Percentiles rank a stretch among this genome's conserved stretches.
Conservation (phyloP, 352 stramenopile genomes). For the Blastocystis sp. region DNA sequence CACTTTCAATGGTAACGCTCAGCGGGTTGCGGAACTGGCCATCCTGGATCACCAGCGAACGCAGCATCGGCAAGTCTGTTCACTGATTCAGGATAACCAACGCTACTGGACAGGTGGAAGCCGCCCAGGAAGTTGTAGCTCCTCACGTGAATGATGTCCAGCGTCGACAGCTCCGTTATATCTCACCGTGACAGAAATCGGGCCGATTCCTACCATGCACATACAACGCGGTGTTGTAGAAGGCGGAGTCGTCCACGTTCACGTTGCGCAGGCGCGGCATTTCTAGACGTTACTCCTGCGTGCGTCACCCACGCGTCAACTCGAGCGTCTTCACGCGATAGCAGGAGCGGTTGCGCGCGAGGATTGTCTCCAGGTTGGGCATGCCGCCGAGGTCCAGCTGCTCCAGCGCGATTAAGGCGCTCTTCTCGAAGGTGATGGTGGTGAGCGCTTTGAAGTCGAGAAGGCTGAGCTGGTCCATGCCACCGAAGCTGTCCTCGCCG, state of each 20-base stretch:
- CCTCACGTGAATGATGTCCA: not conserved
- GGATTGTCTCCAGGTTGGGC: not conserved
- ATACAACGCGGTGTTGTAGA: constrained; percentile 14
- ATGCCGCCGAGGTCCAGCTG: not conserved
- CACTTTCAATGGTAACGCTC: not conserved
- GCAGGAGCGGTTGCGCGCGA: not conserved
- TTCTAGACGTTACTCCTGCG: not conserved
- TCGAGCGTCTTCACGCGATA: constrained; percentile 4
- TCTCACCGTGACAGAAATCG: not conserved
- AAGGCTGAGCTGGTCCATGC: not conserved
- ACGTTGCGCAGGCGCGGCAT: not conserved
- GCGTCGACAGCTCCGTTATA: not conserved
- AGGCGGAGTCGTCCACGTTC: not conserved
- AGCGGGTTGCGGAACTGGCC: not conserved
- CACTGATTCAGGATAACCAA: not conserved
- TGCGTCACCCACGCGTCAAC: not conserved
- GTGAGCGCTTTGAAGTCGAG: not conserved
- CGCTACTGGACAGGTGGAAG: not conserved
- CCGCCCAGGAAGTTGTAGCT: not conserved
- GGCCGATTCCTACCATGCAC: not conserved
- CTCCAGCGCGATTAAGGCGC: not conserved
- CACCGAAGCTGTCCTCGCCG: not conserved
- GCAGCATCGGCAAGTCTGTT: not conserved
- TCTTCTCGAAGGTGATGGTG: not conserved
- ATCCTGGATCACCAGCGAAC: not conserved